Percentiles rank a stretch among this genome's conserved stretches.
These are phyloP conservation scores for Hypoxylon sp. DNA, from an alignment of 2,329 filamentous ascomycete genomes.

Conservation along the genomic window DNA sequence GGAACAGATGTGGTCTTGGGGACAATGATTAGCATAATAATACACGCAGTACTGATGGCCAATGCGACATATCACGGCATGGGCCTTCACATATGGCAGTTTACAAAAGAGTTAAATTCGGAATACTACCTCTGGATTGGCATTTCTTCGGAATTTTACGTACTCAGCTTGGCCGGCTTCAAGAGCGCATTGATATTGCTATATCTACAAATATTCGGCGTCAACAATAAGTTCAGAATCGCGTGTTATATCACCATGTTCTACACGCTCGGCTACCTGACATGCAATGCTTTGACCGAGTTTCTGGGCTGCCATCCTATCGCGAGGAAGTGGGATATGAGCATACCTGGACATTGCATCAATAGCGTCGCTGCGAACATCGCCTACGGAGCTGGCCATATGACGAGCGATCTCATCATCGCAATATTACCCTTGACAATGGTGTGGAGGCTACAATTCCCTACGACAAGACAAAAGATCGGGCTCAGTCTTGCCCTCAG, in stretches of 20 bases:
- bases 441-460: slow-evolving; percentile 43
- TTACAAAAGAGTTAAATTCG: slow-evolving; percentile 42
- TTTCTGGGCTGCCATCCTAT: slow-evolving; percentile 45
- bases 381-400: slow-evolving; percentile 43
- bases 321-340: slow-evolving; percentile 41
- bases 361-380: slow-evolving; percentile 42
- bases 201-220: slow-evolving; percentile 44
- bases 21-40: slow-evolving; percentile 42
- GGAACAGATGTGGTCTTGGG: slow-evolving; percentile 39
- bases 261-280: slow-evolving; percentile 64
- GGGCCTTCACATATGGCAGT: slow-evolving; percentile 47
- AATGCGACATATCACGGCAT: slow-evolving; percentile 45
- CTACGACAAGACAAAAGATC: slow-evolving; percentile 41
- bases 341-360: slow-evolving; percentile 41
- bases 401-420: slow-evolving; percentile 46
- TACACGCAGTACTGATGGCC: slow-evolving; percentile 42
- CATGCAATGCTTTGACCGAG: slow-evolving; percentile 61
- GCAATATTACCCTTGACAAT: slow-evolving; percentile 42
- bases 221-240: slow-evolving; percentile 41
- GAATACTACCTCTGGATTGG: slow-evolving; percentile 46
- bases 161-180: slow-evolving; percentile 43
- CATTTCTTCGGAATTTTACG: slow-evolving; percentile 46
- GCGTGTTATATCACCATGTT: slow-evolving; percentile 43
- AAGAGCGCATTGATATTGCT: slow-evolving; percentile 43
- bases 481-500: slow-evolving; percentile 44